Conservation (phyloP, 106 monocot species). For the Dendrobium catenatum region DNA sequence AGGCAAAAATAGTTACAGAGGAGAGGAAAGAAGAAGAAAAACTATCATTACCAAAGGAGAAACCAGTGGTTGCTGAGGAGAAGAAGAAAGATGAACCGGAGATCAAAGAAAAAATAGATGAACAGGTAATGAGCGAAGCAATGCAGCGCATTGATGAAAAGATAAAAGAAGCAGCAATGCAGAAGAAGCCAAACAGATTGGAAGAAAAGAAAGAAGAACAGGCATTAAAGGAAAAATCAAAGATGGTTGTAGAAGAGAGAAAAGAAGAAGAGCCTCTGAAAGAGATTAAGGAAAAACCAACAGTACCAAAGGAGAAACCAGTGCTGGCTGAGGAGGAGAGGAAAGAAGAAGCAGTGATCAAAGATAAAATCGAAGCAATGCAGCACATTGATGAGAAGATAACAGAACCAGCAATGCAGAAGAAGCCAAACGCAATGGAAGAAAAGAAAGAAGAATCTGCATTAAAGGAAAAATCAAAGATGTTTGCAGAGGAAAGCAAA, state of each 20-base stretch:
- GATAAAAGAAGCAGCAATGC: neutral
- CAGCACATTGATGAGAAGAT: neutral
- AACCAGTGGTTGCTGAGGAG: neutral
- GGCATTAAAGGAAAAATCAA: neutral
- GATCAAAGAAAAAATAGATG: neutral
- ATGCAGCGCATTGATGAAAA: neutral
- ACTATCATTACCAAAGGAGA: neutral
- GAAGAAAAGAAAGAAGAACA: slow-evolving; percentile 7
- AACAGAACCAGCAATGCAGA: neutral
- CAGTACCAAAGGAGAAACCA: neutral
- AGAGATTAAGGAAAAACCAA: neutral
- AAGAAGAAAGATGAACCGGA: neutral
- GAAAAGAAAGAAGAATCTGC: neutral
- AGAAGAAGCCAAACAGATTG: neutral
- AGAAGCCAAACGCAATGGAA: neutral
- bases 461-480: too few species aligned
- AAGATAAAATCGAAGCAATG: neutral
- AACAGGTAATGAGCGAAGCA: neutral
- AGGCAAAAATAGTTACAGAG: neutral
- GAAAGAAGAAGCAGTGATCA: neutral
- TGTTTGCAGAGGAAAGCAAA: too few species aligned
- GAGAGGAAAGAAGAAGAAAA: neutral
- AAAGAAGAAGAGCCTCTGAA: neutral
- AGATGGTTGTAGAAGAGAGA: neutral
- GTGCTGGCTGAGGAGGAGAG: neutral